phyloP scores from a whole-genome alignment of 1,284 basidiomycete genomes.

The Xerocomus minutiporus region DNA sequence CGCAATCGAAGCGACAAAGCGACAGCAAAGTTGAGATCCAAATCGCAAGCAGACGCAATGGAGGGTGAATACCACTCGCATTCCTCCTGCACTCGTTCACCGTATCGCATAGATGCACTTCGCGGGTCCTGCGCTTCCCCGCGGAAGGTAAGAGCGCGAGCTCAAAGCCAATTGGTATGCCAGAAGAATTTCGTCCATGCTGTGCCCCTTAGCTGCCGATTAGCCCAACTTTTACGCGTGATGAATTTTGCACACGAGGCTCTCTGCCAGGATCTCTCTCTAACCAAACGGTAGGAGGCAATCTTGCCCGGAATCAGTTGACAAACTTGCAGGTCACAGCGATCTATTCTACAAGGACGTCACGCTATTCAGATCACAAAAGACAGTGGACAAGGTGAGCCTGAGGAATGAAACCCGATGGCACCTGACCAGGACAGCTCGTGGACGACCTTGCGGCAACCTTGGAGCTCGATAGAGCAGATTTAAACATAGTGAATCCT shows the following conservation, averaged over 20 bases:
- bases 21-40: slow-evolving; percentile 24
- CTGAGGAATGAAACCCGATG: background rate
- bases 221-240: slow-evolving; percentile 65
- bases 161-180: slow-evolving; percentile 49
- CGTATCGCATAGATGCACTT: slow-evolving; percentile 12
- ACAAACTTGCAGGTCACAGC: slow-evolving; percentile 36
- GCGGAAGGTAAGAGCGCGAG: slow-evolving; percentile 42
- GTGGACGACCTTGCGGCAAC: slow-evolving; percentile 87
- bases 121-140: slow-evolving; percentile 25
- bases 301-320: background rate
- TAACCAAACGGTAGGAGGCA: slow-evolving; percentile 63
- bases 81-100: slow-evolving; percentile 7
- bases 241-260: slow-evolving; percentile 65
- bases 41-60: slow-evolving; percentile 26
- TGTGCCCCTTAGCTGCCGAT: background rate
- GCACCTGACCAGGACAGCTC: slow-evolving; percentile 47
- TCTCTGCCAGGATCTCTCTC: slow-evolving; percentile 46
- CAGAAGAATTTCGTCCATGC: background rate
- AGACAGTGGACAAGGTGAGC: slow-evolving; percentile 67
- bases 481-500: slow-evolving; percentile 70
- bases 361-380: slow-evolving; percentile 68
- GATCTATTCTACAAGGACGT: slow-evolving; percentile 88
- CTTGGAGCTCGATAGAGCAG: slow-evolving; percentile 63
- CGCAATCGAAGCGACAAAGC: slow-evolving; percentile 16
- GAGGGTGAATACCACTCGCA: slow-evolving; percentile 12